Evolutionary conservation across 768 basidiomycete genomes (phyloP).

Genomic region (Naganishia vaughanmartiniae): DNA sequence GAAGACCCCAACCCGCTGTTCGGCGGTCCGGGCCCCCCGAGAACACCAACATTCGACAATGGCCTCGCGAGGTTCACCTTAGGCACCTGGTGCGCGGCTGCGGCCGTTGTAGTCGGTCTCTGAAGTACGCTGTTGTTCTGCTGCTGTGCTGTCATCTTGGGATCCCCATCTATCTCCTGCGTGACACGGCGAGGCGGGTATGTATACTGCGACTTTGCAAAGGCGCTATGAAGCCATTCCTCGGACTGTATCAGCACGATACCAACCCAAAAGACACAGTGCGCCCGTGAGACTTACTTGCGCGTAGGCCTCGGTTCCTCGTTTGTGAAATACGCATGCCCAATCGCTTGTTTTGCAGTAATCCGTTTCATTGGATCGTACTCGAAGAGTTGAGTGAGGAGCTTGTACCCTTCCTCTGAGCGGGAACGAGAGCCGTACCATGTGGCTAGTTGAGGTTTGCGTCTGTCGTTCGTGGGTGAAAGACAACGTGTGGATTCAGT

Average conservation of each 20-base stretch:
- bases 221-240: conserved; percentile 59
- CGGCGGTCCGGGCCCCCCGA: background rate
- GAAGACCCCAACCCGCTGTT: background rate
- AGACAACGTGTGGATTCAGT: background rate
- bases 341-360: conserved; percentile 74
- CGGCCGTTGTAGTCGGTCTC: background rate
- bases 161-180: conserved; percentile 67
- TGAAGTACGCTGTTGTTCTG: conserved; percentile 5
- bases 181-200: conserved; percentile 87
- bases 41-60: background rate
- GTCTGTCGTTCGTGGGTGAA: conserved; percentile 18
- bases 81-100: background rate
- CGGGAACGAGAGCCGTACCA: conserved; percentile 61
- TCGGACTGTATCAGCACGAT: background rate
- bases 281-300: conserved; percentile 74
- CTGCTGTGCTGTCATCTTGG: conserved; percentile 51
- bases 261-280: too few relatives aligned
- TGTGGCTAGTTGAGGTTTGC: conserved; percentile 32
- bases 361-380: conserved; percentile 87
- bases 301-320: conserved; percentile 73
- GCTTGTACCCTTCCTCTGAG: conserved; percentile 64
- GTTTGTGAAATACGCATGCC: conserved; percentile 87
- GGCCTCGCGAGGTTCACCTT: background rate
- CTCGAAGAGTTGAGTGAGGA: conserved; percentile 78
- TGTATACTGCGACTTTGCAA: conserved; percentile 63